These are phyloP conservation scores for Lactarius psammicola DNA, from an alignment of 768 basidiomycete genomes.

Conservation along the genomic window DNA sequence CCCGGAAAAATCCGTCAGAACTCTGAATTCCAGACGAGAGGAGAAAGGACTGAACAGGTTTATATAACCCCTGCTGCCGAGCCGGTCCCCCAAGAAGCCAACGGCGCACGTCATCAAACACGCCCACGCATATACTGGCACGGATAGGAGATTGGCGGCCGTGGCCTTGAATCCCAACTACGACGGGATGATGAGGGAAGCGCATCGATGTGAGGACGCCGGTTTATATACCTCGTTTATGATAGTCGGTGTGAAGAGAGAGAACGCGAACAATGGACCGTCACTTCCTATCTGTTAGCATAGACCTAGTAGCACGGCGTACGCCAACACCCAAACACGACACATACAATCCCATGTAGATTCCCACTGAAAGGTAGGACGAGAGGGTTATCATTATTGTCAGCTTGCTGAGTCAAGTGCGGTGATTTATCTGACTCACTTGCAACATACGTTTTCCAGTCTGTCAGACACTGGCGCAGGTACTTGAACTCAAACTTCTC, in stretches of 20 bases:
- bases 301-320: too few species aligned
- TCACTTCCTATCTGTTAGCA: conserved; percentile 37
- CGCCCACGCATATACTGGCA: conserved; percentile 75
- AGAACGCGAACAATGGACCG: conserved; percentile 55
- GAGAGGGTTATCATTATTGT: background rate
- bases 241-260: conserved; percentile 47
- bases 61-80: conserved; percentile 54
- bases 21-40: conserved; percentile 8
- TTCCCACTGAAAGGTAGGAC: conserved; percentile 54
- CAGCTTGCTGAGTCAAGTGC: background rate
- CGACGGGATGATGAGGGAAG: background rate
- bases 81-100: conserved; percentile 61
- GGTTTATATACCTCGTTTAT: conserved; percentile 46
- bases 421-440: conserved; percentile 43
- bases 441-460: conserved; percentile 73
- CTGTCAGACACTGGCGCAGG: conserved; percentile 57
- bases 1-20: background rate
- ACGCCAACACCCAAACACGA: conserved; percentile 1
- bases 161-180: conserved; percentile 57
- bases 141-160: conserved; percentile 68
- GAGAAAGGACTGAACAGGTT: conserved; percentile 49
- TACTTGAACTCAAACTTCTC: conserved; percentile 53
- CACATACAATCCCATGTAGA: conserved; percentile 67
- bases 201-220: background rate
- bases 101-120: conserved; percentile 62